These are phyloP conservation scores for Orbilia javanica DNA, from an alignment of 2,329 filamentous ascomycete genomes.

Conservation along the genomic window DNA sequence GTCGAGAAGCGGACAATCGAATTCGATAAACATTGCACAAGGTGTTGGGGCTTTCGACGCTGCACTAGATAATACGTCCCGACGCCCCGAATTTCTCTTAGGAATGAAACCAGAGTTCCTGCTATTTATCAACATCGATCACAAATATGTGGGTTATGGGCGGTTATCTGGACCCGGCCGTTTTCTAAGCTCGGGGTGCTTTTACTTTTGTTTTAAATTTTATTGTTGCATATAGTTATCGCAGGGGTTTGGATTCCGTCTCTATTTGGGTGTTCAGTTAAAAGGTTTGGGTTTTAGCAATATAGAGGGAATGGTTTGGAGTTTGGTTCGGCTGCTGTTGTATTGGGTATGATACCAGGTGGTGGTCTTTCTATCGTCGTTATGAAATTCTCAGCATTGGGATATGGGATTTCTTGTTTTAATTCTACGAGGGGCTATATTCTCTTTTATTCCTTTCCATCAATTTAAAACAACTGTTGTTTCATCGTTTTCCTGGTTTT, in stretches of 20 bases:
- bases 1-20: background rate
- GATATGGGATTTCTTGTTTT: too few species aligned
- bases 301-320: background rate
- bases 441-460: too few species aligned
- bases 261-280: background rate
- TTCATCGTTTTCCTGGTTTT: too few species aligned
- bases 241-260: background rate
- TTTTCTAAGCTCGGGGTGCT: background rate
- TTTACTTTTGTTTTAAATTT: background rate
- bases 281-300: background rate
- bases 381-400: too few species aligned
- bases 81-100: too few species aligned
- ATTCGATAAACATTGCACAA: background rate
- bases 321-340: background rate
- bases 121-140: too few species aligned
- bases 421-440: too few species aligned
- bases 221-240: background rate
- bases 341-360: background rate
- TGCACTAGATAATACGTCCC: background rate
- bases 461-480: too few species aligned
- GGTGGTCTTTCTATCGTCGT: background rate
- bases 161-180: background rate
- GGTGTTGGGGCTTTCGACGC: background rate
- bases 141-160: background rate
- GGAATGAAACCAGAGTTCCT: too few species aligned